A percentile compares a stretch with the other conserved stretches of the same genome.
Evolutionary conservation across 495 filamentous ascomycete genomes (phyloP).

Genomic region (Podospora anserina): DNA sequence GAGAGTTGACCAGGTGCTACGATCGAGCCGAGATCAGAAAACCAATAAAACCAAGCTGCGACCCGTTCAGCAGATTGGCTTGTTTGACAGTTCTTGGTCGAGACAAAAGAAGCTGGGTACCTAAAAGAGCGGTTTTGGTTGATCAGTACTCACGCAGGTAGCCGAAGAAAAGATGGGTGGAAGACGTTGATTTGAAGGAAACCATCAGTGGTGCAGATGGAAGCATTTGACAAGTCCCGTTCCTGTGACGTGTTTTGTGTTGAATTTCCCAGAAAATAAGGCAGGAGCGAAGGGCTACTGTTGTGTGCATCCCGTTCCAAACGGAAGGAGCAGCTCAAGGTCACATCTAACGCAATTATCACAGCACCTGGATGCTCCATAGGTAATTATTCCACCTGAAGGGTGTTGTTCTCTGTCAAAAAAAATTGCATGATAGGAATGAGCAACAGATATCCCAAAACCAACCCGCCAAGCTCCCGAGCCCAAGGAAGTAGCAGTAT

Average conservation of each 20-base stretch:
- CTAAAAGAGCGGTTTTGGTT: neutral
- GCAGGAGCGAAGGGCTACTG: neutral
- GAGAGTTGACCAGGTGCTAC: neutral
- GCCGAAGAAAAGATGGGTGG: neutral
- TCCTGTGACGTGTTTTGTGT: neutral
- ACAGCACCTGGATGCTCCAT: neutral
- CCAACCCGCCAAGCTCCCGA: neutral
- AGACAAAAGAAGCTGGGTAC: neutral
- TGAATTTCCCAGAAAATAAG: neutral
- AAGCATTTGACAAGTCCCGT: neutral
- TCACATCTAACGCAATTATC: neutral
- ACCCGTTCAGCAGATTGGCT: neutral
- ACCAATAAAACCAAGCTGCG: neutral
- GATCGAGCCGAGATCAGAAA: neutral
- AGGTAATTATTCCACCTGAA: neutral
- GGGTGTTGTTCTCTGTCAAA: neutral
- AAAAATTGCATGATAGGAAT: neutral
- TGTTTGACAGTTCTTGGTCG: neutral
- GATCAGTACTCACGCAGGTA: neutral
- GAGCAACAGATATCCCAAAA: neutral
- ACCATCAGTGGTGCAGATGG: neutral
- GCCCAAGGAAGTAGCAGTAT: slow-evolving; percentile 9
- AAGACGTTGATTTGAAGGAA: neutral
- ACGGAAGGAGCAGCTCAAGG: neutral
- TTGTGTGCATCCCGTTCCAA: neutral